Percentiles rank a stretch among this genome's conserved stretches.
Evolutionary conservation across 176 grass and related monocot species (phyloP).

Genomic region (Puccinellia tenuiflora): DNA sequence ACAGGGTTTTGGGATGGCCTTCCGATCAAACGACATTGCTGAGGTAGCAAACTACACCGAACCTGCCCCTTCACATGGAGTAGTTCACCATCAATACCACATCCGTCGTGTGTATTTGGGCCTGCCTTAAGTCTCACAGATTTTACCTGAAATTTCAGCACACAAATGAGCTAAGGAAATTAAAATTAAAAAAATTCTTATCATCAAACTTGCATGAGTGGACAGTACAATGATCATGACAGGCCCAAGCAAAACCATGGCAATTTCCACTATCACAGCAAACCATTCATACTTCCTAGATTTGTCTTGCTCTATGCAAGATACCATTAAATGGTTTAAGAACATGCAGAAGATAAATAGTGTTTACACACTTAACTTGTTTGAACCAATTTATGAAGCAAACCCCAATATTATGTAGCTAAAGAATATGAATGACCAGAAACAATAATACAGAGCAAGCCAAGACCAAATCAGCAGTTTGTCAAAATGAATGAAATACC

Average conservation of each 20-base stretch:
- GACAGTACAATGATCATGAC: background rate
- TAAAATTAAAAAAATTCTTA: background rate
- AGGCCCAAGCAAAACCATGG: slow-evolving; percentile 7
- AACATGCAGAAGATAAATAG: background rate
- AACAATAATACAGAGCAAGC: background rate
- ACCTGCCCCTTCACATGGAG: slow-evolving; percentile 74
- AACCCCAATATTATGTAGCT: background rate
- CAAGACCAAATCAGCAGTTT: slow-evolving; percentile 17
- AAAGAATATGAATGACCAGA: slow-evolving; percentile 5
- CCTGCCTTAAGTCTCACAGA: slow-evolving; percentile 81
- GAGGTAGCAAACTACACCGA: slow-evolving; percentile 78
- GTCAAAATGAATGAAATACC: background rate
- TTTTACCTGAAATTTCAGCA: slow-evolving; percentile 65
- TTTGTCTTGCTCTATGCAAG: background rate
- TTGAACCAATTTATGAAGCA: background rate
- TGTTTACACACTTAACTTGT: background rate
- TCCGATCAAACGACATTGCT: slow-evolving; percentile 85
- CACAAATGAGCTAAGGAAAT: background rate
- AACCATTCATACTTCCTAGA: background rate
- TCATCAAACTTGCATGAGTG: background rate
- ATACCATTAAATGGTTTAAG: background rate
- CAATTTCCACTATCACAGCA: background rate
- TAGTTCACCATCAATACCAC: slow-evolving; percentile 95
- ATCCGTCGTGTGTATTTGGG: slow-evolving; percentile 66
- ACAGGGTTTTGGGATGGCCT: slow-evolving; percentile 47